A percentile compares a stretch with the other conserved stretches of the same genome.
Evolutionary conservation across 2,329 filamentous ascomycete species (phyloP).

Genomic region (Ceratocystiopsis brevicomis): DNA sequence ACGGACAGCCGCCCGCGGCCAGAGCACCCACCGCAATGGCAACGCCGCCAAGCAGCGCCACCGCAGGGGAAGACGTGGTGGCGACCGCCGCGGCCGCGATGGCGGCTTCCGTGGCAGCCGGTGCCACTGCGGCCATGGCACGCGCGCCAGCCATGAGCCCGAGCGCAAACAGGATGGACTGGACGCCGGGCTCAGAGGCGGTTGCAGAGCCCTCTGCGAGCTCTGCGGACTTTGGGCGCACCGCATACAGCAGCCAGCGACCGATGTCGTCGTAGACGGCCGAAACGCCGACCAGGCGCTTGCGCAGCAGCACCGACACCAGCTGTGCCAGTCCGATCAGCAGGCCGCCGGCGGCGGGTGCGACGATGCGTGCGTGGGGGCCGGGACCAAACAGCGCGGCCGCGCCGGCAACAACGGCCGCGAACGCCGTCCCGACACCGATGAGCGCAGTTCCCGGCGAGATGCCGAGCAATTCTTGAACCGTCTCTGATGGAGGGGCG

Average conservation of each 20-base stretch:
- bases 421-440: conserved; percentile 23
- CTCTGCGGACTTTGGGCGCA: too few species aligned
- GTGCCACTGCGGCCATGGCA: not conserved
- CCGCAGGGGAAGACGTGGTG: conserved; percentile 15
- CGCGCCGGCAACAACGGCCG: conserved; percentile 21
- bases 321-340: conserved; percentile 40
- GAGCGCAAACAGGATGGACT: conserved; percentile 6
- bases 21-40: conserved; percentile 40
- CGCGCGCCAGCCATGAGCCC: conserved; percentile 16
- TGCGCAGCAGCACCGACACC: conserved; percentile 32
- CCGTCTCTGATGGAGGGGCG: conserved; percentile 10
- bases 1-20: conserved; percentile 47
- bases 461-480: conserved; percentile 23
- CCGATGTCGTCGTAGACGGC: conserved; percentile 42
- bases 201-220: too few species aligned
- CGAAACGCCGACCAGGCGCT: conserved; percentile 39
- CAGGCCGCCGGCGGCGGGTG: conserved; percentile 35
- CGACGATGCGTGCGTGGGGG: conserved; percentile 17
- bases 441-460: conserved; percentile 19
- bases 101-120: not conserved
- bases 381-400: conserved; percentile 14
- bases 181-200: conserved; percentile 12
- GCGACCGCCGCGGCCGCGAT: conserved; percentile 7
- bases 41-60: conserved; percentile 33
- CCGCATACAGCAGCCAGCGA: conserved; percentile 24